Evolutionary conservation across 306 rosid species (phyloP).

Genomic region (Vachellia collinsii): DNA sequence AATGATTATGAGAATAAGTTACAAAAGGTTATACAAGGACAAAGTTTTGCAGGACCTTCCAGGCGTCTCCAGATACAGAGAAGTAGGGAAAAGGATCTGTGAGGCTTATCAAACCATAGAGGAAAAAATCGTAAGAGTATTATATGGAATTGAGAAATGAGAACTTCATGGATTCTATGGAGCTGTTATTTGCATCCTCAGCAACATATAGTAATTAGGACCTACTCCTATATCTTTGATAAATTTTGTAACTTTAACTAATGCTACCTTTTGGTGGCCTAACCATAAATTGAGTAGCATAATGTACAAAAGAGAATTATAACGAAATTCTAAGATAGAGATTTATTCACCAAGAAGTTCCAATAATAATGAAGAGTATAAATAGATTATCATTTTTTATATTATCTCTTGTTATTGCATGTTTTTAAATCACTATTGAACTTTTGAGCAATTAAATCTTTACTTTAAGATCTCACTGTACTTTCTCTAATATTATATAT

Average conservation of each 20-base stretch:
- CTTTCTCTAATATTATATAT: no score
- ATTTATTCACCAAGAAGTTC: no score
- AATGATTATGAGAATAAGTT: not conserved
- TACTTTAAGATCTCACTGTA: no score
- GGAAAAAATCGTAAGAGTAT: no score
- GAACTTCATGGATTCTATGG: not conserved
- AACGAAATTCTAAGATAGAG: no score
- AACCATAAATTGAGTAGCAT: not conserved
- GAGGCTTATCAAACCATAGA: not conserved
- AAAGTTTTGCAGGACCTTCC: not conserved
- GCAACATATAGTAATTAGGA: not conserved
- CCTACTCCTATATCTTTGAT: not conserved
- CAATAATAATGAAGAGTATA: no score
- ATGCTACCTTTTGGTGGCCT: not conserved
- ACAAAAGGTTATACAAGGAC: not conserved
- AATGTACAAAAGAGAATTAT: not conserved
- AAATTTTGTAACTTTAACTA: not conserved
- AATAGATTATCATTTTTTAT: no score
- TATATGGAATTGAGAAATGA: no score
- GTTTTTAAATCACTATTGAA: no score
- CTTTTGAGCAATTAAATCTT: no score
- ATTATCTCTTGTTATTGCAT: no score
- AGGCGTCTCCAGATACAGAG: not conserved
- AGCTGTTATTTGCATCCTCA: not conserved
- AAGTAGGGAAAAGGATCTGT: not conserved